These are phyloP conservation scores for Phytopythium helicoides DNA, from an alignment of 352 stramenopile genomes.

Conservation along the genomic window DNA sequence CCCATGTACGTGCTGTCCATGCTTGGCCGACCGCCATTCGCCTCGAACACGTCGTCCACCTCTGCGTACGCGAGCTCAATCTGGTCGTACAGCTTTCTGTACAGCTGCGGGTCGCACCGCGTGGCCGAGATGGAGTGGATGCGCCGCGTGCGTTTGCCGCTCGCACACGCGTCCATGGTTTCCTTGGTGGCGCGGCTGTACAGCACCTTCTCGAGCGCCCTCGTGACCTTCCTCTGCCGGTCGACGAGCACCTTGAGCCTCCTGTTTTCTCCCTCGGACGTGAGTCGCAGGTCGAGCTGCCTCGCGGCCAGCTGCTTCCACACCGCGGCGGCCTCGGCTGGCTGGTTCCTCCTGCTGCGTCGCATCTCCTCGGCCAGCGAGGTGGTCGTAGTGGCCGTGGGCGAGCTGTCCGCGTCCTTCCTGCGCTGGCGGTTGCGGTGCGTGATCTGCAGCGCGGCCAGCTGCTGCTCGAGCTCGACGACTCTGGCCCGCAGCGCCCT, in stretches of 20 bases:
- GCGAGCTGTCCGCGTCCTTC: too few species aligned
- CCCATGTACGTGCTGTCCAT: slow-evolving; percentile 20
- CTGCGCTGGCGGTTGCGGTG: slow-evolving; percentile 3
- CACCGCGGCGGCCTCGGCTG: slow-evolving; percentile 8
- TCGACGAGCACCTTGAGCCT: slow-evolving; percentile 23
- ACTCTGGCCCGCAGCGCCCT: slow-evolving; percentile 14
- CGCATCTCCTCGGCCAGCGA: neutral
- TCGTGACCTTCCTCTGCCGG: slow-evolving; percentile 24
- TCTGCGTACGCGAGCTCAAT: slow-evolving; percentile 42
- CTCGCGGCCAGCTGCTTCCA: slow-evolving; percentile 27
- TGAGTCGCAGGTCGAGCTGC: slow-evolving; percentile 30
- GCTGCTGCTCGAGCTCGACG: slow-evolving; percentile 13
- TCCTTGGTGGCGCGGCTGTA: slow-evolving; percentile 27
- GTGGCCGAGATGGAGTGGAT: slow-evolving; percentile 22
- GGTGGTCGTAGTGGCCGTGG: neutral
- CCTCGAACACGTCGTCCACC: slow-evolving; percentile 25
- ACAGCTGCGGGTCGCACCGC: slow-evolving; percentile 23
- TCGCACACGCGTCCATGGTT: slow-evolving; percentile 25
- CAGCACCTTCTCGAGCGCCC: slow-evolving; percentile 29
- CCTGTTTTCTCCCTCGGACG: slow-evolving; percentile 26
- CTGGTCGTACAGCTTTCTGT: slow-evolving; percentile 24
- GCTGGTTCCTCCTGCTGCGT: neutral
- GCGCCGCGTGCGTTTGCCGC: slow-evolving; percentile 22
- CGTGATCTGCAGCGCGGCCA: slow-evolving; percentile 6
- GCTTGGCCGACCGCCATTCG: slow-evolving; percentile 9